Conservation (phyloP, 129 eudicot genomes). For the Artemisia argyi region DNA sequence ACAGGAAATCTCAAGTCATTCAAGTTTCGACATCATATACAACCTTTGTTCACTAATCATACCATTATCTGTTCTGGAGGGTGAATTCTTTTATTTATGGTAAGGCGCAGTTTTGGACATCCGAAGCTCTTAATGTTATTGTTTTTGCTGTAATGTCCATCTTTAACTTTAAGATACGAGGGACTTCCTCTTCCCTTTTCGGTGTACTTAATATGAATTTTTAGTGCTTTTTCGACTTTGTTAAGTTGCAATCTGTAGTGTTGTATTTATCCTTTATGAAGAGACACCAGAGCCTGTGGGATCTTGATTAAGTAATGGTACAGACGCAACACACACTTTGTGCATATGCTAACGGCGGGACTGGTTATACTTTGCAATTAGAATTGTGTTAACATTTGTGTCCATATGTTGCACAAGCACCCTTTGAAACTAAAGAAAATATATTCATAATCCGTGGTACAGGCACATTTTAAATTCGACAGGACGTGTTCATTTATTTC, state of each 20-base stretch:
- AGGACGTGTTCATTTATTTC: no score
- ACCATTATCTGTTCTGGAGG: conserved; percentile 27
- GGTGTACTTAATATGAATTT: conserved; percentile 5
- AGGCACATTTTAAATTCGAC: no score
- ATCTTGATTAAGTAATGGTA: conserved; percentile 14
- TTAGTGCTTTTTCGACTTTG: conserved; percentile 15
- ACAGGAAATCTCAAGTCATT: background rate
- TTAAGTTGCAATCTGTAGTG: conserved; percentile 25
- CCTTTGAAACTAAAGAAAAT: no score
- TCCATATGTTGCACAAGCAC: no score
- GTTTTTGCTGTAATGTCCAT: background rate
- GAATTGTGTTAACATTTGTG: background rate
- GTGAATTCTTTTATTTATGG: conserved; percentile 28
- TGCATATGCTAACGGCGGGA: background rate
- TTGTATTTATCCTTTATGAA: conserved; percentile 30
- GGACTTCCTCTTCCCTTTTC: conserved; percentile 16
- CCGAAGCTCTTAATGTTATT: conserved; percentile 9
- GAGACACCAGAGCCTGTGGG: conserved; percentile 13
- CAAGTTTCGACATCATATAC: conserved; percentile 12
- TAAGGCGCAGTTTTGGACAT: conserved; percentile 7
- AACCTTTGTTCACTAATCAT: conserved; percentile 17
- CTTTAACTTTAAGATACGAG: background rate
- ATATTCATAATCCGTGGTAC: no score
- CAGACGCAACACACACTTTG: background rate
- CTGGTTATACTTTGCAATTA: background rate